Evolutionary conservation across 2,329 filamentous ascomycete genomes (phyloP), one percentile per base, ranked within the genome.

Genomic region (Didymella pinodella): DNA sequence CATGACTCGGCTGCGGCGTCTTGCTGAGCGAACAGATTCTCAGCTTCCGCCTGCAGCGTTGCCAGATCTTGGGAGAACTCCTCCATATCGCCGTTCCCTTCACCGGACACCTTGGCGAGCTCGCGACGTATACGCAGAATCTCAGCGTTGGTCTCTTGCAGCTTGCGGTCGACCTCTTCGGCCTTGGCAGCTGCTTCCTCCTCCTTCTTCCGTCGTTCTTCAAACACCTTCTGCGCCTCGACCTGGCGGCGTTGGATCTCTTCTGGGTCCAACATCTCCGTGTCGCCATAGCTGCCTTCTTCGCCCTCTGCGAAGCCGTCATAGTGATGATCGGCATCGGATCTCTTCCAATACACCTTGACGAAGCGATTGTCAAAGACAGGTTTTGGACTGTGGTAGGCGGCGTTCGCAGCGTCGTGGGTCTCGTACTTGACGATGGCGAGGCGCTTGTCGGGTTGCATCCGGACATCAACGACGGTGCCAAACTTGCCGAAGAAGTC

Each of bases 311-410:
- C 65, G 16, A 49, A 47, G 26, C 36, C 41, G 20, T 45, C n/a
- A 47, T 45, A 12, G 29, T 29, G 10, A 10, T 44, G 36, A 31
- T 57, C 55, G 47, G 65, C 43, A 16, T 72, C 65, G 6, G 82
- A 77, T 66, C 86, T 89, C 71, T 87, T 84, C 91, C 91, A 94
- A 68, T 89, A 93, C 0, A 94, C 89, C 68, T 92, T 93, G 48
- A 95, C 91, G 67, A 95, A 95, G 11, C 91, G 84, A 66, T 94
- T 95, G 68, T 93, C 90, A 70, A 94, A 95, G 44, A 95, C 88
- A 46, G 88, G 88, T 70, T 92, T 92, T 0, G 91, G 91, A 8
- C 89, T 93, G 46, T 84, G 84, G 73, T 91, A 92, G 2, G 91
- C 91, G 16, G 85, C 84, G 59, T 87, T 85, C 14, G 91, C 91